These are phyloP conservation scores for Tephrocybe rancida DNA, from an alignment of 768 basidiomycete species.

Conservation along the genomic window DNA sequence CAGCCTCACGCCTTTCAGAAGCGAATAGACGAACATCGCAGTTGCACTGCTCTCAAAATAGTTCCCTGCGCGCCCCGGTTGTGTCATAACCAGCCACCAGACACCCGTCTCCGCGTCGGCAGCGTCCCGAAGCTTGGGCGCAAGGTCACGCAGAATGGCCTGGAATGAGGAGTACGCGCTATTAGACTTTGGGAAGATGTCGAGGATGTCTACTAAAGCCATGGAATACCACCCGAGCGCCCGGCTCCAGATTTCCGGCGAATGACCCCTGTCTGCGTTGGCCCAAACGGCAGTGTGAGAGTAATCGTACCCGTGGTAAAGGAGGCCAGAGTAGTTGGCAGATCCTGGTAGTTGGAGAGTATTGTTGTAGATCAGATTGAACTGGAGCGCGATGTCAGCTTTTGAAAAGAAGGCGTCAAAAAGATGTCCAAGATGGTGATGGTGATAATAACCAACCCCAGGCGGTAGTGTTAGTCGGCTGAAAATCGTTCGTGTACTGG, in stretches of 20 bases:
- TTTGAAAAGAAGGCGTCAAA: constrained; percentile 19
- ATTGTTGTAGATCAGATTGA: constrained; percentile 46
- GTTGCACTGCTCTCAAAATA: constrained; percentile 52
- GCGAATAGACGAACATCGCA: constrained; percentile 49
- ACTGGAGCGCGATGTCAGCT: constrained; percentile 41
- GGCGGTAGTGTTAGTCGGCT: constrained; percentile 37
- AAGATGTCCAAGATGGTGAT: neutral
- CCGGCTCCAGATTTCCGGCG: constrained; percentile 51
- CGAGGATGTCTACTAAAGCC: constrained; percentile 49
- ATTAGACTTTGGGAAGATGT: constrained; percentile 30
- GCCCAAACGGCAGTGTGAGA: constrained; percentile 47
- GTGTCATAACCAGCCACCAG: constrained; percentile 54
- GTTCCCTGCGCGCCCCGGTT: constrained; percentile 45
- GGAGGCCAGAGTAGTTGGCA: constrained; percentile 31
- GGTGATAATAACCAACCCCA: constrained; percentile 33
- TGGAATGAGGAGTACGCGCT: constrained; percentile 21
- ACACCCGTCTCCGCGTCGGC: constrained; percentile 31
- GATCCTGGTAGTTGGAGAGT: constrained; percentile 35
- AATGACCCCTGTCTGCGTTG: constrained; percentile 44
- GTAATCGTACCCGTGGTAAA: constrained; percentile 54
- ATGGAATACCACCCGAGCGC: constrained; percentile 51
- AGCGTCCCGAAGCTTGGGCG: constrained; percentile 37
- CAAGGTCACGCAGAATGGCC: constrained; percentile 33
- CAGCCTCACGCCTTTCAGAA: constrained; percentile 46
- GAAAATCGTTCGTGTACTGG: constrained; percentile 38